A percentile compares a stretch with the other conserved stretches of the same genome.
Conservation (phyloP, 148 eudicot species). For the Nyssa sinensis region DNA sequence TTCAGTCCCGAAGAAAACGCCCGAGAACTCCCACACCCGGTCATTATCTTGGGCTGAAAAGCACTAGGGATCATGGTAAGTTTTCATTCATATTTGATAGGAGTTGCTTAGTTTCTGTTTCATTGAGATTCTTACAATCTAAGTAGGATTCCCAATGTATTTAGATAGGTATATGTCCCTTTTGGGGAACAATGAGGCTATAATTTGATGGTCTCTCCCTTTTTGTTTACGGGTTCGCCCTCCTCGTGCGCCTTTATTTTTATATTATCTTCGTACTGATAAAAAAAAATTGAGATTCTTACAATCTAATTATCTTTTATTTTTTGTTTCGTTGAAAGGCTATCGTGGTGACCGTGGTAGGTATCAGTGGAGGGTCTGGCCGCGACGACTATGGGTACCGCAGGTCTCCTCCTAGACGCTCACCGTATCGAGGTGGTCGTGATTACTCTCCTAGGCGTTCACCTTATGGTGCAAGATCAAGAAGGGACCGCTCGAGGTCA, state of each 20-base stretch:
- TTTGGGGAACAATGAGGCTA: too few relatives aligned
- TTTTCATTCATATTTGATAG: slow-evolving; percentile 6
- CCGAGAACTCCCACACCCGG: slow-evolving; percentile 99
- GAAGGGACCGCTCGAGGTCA: slow-evolving; percentile 86
- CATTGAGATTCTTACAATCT: neutral
- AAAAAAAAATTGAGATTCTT: too few relatives aligned
- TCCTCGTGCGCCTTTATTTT: too few relatives aligned
- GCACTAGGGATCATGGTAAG: slow-evolving; percentile 56
- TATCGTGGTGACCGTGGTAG: slow-evolving; percentile 67
- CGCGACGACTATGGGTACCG: slow-evolving; percentile 80
- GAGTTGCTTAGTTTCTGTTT: neutral
- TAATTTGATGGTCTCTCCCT: too few relatives aligned
- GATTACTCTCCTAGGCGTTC: slow-evolving; percentile 82
- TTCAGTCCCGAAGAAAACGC: slow-evolving; percentile 96
- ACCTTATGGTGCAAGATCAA: slow-evolving; percentile 83
- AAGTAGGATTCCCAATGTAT: too few relatives aligned
- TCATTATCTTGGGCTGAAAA: slow-evolving; percentile 89
- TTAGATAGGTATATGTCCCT: too few relatives aligned
- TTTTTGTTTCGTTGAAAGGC: slow-evolving; percentile 33
- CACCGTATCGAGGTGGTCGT: slow-evolving; percentile 73
- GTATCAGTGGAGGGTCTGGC: slow-evolving; percentile 60
- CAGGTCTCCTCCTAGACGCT: slow-evolving; percentile 95
- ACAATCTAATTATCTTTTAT: neutral
- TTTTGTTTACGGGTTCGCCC: too few relatives aligned
- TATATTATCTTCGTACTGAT: too few relatives aligned